Percentiles rank a stretch among this genome's conserved stretches.
Conservation (phyloP, 495 filamentous ascomycete species). For the Lepidopterella palustris region DNA sequence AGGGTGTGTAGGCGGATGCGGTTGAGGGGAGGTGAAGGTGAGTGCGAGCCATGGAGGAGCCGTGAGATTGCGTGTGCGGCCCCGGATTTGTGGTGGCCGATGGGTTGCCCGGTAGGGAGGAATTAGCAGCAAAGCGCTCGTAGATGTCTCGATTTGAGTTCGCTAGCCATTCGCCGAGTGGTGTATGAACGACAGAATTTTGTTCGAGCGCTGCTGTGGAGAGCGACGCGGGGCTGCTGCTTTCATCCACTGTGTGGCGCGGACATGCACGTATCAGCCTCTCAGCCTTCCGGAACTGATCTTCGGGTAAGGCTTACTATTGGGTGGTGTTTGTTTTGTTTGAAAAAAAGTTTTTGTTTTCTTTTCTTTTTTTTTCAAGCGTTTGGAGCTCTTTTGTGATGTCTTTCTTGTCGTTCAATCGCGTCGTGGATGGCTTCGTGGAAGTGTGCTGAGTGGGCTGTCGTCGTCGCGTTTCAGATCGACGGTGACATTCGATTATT, state of each 20-base stretch:
- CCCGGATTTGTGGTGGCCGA: background rate
- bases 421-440: no score
- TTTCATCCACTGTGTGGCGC: background rate
- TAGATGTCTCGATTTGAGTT: background rate
- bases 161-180: background rate
- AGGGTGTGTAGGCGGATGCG: slow-evolving; percentile 20
- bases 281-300: background rate
- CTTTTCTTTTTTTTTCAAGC: no score
- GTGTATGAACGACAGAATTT: background rate
- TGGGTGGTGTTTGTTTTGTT: no score
- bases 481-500: no score
- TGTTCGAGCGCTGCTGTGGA: background rate
- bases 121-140: background rate
- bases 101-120: background rate
- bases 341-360: no score
- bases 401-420: no score
- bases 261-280: background rate
- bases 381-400: no score
- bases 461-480: no score
- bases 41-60: slow-evolving; percentile 22
- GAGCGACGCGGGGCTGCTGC: background rate
- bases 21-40: slow-evolving; percentile 21
- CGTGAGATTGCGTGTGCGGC: background rate
- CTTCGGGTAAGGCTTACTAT: no score
- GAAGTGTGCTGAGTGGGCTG: no score